Conservation (phyloP, 2,329 filamentous ascomycete species). For the Scedosporium minutisporum region DNA sequence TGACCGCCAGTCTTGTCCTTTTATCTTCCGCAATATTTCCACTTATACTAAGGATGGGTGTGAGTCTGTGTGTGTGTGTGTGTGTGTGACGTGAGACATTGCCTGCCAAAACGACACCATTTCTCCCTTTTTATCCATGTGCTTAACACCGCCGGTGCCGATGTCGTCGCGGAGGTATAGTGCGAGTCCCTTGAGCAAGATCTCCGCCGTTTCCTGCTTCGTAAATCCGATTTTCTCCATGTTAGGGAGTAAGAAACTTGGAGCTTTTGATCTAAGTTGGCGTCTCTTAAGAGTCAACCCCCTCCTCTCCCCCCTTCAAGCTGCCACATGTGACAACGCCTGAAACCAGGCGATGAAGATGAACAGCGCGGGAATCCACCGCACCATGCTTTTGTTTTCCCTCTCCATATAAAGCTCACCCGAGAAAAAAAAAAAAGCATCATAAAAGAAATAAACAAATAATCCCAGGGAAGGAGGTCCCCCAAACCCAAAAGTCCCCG, state of each 20-base stretch:
- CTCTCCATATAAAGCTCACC: too few relatives aligned
- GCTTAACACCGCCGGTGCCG: not conserved
- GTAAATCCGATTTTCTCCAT: not conserved
- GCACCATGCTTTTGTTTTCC: too few relatives aligned
- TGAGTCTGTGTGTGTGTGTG: not conserved
- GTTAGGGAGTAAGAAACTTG: not conserved
- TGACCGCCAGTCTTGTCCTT: not conserved
- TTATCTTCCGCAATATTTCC: not conserved
- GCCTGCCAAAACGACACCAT: not conserved
- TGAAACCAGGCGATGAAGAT: not conserved
- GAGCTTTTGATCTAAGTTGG: not conserved
- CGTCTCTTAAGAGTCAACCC: not conserved
- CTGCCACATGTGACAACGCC: not conserved
- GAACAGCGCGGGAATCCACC: not conserved
- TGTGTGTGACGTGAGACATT: not conserved
- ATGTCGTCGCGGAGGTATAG: not conserved
- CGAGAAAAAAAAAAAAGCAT: too few relatives aligned
- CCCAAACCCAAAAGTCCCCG: too few relatives aligned
- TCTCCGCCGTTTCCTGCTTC: too few relatives aligned
- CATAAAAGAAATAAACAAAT: too few relatives aligned
- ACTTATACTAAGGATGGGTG: not conserved
- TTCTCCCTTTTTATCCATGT: not conserved
- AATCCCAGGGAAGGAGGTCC: too few relatives aligned
- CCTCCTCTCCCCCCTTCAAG: not conserved
- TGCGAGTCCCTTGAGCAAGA: not conserved